Conservation (phyloP, 202 grass and related monocot species). For the Schoenoplectus triqueter region DNA sequence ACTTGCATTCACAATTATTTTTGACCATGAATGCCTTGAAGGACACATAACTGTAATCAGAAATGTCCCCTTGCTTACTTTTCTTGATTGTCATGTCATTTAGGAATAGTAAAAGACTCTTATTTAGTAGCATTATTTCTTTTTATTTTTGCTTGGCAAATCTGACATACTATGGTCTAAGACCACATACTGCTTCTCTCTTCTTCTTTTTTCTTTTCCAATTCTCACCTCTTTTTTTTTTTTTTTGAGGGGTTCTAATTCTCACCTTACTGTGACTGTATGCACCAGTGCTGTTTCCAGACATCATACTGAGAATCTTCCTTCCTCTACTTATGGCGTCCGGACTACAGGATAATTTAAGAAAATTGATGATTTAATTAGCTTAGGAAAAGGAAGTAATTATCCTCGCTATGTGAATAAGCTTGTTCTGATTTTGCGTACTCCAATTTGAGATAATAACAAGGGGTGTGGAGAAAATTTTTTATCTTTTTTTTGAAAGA, state of each 20-base stretch:
- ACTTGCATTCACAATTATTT: neutral
- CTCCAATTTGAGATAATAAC: conserved; percentile 12
- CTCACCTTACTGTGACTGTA: conserved; percentile 65
- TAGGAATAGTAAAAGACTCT: neutral
- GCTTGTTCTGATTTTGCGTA: neutral
- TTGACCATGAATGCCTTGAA: neutral
- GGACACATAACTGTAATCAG: conserved; percentile 10
- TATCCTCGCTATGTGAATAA: neutral
- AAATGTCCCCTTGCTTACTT: neutral
- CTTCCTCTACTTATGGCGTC: conserved; percentile 60
- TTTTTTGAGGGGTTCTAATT: neutral
- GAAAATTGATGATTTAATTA: neutral
- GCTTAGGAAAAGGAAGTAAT: neutral
- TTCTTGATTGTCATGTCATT: neutral
- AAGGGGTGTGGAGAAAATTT: neutral
- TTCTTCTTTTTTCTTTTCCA: neutral
- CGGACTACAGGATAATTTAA: conserved; percentile 40
- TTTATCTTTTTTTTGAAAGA: neutral
- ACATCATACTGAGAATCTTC: conserved; percentile 50
- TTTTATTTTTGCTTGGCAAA: neutral
- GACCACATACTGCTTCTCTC: neutral
- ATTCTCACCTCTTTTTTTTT: neutral
- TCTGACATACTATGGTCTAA: neutral
- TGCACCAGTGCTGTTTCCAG: conserved; percentile 50
- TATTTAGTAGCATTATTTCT: neutral